phyloP scores from a whole-genome alignment of 768 basidiomycete genomes.

The Russula compacta region DNA sequence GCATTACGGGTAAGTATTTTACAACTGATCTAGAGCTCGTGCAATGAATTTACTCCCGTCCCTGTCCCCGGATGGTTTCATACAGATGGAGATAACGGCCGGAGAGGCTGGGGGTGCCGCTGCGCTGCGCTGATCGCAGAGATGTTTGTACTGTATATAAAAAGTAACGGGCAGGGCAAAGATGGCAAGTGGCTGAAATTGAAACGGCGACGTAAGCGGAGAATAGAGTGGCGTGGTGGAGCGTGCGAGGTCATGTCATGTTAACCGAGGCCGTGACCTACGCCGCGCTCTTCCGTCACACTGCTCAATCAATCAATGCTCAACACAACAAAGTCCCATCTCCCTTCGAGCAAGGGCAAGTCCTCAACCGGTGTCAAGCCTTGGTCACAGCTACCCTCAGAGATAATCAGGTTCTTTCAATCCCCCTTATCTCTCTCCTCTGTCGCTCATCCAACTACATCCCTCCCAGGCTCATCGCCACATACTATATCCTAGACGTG shows the following conservation, averaged over 20 bases:
- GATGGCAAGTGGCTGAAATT: constrained; percentile 17
- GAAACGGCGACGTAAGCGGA: constrained; percentile 11
- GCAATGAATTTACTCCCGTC: neutral
- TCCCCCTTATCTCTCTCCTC: neutral
- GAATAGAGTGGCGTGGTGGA: neutral
- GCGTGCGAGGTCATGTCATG: neutral
- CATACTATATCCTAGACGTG: constrained; percentile 46
- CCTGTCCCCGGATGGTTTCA: neutral
- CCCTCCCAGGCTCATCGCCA: constrained; percentile 43
- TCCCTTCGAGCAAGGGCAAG: constrained; percentile 33
- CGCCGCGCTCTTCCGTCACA: constrained; percentile 22
- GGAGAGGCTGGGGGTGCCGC: too few species aligned
- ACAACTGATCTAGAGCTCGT: neutral
- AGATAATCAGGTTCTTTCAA: constrained; percentile 43
- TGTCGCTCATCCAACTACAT: neutral
- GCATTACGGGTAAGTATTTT: neutral
- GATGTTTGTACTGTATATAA: neutral
- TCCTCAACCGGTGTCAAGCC: constrained; percentile 49
- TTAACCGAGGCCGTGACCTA: constrained; percentile 20
- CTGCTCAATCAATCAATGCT: constrained; percentile 23
- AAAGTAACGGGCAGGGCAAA: too few species aligned
- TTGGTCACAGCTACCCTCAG: constrained; percentile 53
- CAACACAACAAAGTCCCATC: constrained; percentile 18
- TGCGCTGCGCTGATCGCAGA: too few species aligned
- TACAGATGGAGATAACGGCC: neutral